Evolutionary conservation across 768 basidiomycete genomes (phyloP).

Genomic region (Calocybe cyanea): DNA sequence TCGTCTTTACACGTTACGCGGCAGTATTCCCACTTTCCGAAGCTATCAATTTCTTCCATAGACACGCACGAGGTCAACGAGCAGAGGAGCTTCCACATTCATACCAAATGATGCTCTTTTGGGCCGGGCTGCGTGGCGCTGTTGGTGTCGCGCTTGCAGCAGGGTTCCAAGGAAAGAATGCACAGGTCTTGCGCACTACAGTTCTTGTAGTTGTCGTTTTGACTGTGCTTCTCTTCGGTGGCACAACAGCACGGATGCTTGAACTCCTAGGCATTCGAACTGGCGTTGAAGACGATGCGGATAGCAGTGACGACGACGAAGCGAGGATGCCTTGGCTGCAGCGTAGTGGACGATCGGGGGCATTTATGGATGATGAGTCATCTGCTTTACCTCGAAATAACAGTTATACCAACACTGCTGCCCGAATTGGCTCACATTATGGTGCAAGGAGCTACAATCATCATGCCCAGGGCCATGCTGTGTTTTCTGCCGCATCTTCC

Average conservation of each 20-base stretch:
- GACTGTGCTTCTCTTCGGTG: slow-evolving; percentile 92
- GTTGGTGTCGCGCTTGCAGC: slow-evolving; percentile 97
- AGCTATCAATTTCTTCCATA: slow-evolving; percentile 89
- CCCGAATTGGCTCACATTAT: slow-evolving; percentile 57
- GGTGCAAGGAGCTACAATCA: slow-evolving; percentile 56
- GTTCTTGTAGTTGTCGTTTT: slow-evolving; percentile 95
- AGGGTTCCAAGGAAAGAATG: slow-evolving; percentile 92
- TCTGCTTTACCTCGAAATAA: slow-evolving; percentile 29
- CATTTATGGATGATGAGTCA: slow-evolving; percentile 42
- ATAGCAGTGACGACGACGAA: slow-evolving; percentile 54
- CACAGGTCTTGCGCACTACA: slow-evolving; percentile 86
- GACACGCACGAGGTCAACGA: slow-evolving; percentile 79
- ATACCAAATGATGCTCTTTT: slow-evolving; percentile 99
- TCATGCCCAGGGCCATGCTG: slow-evolving; percentile 35
- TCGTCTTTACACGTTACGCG: slow-evolving; percentile 91
- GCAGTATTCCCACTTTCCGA: slow-evolving; percentile 96
- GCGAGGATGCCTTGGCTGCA: slow-evolving; percentile 32
- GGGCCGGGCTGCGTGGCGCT: slow-evolving; percentile 95
- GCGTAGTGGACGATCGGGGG: slow-evolving; percentile 36
- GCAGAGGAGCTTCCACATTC: slow-evolving; percentile 92
- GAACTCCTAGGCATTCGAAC: slow-evolving; percentile 95
- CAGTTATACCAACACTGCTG: slow-evolving; percentile 26
- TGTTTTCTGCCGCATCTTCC: slow-evolving; percentile 70
- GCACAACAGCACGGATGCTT: slow-evolving; percentile 96
- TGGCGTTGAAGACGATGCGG: slow-evolving; percentile 92